Percentiles rank a stretch among this genome's conserved stretches.
phyloP scores from a whole-genome alignment of 1,139 yeast species.

The Candida pseudoviswanathii region DNA sequence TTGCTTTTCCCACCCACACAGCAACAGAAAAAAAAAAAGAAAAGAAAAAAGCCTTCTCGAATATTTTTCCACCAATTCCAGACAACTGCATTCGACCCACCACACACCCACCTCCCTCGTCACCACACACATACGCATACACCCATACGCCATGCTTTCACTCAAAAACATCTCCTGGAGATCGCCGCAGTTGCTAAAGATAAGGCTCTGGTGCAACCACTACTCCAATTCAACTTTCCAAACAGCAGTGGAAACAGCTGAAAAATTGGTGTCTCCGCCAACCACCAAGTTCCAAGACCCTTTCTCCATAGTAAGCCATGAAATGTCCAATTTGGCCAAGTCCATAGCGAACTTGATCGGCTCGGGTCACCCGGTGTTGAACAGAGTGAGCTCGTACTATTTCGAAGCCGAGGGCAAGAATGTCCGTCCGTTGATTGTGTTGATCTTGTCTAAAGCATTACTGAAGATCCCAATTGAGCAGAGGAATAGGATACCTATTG shows the following conservation, averaged over 20 bases:
- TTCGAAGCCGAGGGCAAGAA: slow-evolving; percentile 97
- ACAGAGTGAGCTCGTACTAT: slow-evolving; percentile 88
- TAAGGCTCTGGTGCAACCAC: neutral
- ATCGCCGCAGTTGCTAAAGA: neutral
- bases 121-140: neutral
- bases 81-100: neutral
- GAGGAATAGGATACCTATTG: slow-evolving; percentile 65
- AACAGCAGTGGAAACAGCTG: slow-evolving; percentile 77
- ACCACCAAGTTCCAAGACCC: slow-evolving; percentile 67
- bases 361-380: slow-evolving; percentile 89
- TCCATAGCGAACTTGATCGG: slow-evolving; percentile 88
- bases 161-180: neutral
- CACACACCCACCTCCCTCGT: neutral
- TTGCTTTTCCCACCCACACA: neutral
- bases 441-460: slow-evolving; percentile 79
- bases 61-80: neutral
- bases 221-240: slow-evolving; percentile 25
- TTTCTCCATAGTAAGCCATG: slow-evolving; percentile 87
- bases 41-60: neutral
- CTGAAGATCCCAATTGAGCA: slow-evolving; percentile 72
- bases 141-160: neutral
- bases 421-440: slow-evolving; percentile 86
- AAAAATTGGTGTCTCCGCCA: slow-evolving; percentile 76
- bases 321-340: slow-evolving; percentile 86
- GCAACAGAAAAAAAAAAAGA: neutral